Conservation (phyloP, 169 alveolate genomes). For the Theileria parva region DNA sequence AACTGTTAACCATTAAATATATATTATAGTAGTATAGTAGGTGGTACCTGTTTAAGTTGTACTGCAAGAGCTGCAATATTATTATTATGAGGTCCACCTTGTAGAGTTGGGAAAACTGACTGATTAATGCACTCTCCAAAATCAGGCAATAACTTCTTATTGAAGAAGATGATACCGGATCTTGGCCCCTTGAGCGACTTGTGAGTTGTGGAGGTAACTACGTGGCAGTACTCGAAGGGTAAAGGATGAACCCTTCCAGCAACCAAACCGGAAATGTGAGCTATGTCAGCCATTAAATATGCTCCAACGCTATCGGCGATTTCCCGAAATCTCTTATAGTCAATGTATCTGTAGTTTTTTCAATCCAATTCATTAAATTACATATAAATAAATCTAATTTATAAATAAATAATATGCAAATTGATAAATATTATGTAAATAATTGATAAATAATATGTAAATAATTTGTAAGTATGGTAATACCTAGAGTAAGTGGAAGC, state of each 20-base stretch:
- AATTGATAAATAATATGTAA: slow-evolving; percentile 65
- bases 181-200: slow-evolving; percentile 96
- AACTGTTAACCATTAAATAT: neutral
- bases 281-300: slow-evolving; percentile 93
- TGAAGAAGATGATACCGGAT: slow-evolving; percentile 91
- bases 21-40: slow-evolving; percentile 1
- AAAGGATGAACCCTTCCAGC: slow-evolving; percentile 90
- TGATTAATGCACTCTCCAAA: slow-evolving; percentile 87
- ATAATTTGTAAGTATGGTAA: slow-evolving; percentile 57
- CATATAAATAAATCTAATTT: neutral
- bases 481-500: slow-evolving; percentile 77
- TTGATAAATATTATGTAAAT: neutral
- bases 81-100: slow-evolving; percentile 95
- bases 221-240: slow-evolving; percentile 90
- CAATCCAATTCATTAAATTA: neutral
- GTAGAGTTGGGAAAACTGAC: slow-evolving; percentile 95
- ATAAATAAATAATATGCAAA: neutral
- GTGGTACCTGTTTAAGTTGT: slow-evolving; percentile 78
- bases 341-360: slow-evolving; percentile 82
- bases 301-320: slow-evolving; percentile 95
- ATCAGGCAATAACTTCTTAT: slow-evolving; percentile 80
- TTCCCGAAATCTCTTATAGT: slow-evolving; percentile 85
- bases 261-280: slow-evolving; percentile 94
- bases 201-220: slow-evolving; percentile 98
- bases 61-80: slow-evolving; percentile 87